Evolutionary conservation across 768 basidiomycete genomes (phyloP).

Genomic region (Kwoniella shandongensis): DNA sequence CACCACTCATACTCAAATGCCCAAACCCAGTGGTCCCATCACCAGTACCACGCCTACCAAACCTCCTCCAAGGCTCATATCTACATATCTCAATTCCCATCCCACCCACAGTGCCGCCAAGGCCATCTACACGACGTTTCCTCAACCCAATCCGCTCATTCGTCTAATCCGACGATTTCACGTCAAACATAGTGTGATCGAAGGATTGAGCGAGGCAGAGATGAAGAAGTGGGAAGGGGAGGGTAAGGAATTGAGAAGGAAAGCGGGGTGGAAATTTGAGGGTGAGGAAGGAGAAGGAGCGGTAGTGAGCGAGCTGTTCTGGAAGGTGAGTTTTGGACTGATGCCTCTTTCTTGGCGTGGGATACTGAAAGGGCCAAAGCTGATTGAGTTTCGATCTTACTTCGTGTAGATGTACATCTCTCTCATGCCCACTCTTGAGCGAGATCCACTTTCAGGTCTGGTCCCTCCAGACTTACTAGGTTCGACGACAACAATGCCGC

Average conservation of each 20-base stretch:
- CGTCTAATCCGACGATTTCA: constrained; percentile 49
- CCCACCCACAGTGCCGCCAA: constrained; percentile 54
- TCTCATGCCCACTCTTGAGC: constrained; percentile 62
- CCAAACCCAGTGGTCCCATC: too few relatives aligned
- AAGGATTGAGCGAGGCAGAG: constrained; percentile 37
- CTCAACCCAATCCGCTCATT: constrained; percentile 48
- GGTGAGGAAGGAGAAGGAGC: constrained; percentile 56
- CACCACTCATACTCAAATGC: too few relatives aligned
- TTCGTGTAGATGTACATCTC: constrained; percentile 62
- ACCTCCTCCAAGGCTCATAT: constrained; percentile 42
- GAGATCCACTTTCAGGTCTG: constrained; percentile 61
- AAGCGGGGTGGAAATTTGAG: constrained; percentile 51
- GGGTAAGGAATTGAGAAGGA: constrained; percentile 34
- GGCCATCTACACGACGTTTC: constrained; percentile 57
- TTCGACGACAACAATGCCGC: constrained; percentile 64
- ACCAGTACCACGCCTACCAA: too few relatives aligned
- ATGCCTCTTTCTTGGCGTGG: too few relatives aligned
- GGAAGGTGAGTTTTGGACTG: constrained; percentile 59
- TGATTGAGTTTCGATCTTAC: neutral
- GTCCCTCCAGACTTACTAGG: constrained; percentile 67
- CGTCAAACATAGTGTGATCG: constrained; percentile 53
- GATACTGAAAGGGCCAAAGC: too few relatives aligned
- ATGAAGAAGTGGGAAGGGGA: constrained; percentile 30
- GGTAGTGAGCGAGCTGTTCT: constrained; percentile 63
- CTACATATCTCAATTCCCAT: constrained; percentile 56